Conservation (phyloP, 495 filamentous ascomycete species). For the Aspergillus carlsbadensis region DNA sequence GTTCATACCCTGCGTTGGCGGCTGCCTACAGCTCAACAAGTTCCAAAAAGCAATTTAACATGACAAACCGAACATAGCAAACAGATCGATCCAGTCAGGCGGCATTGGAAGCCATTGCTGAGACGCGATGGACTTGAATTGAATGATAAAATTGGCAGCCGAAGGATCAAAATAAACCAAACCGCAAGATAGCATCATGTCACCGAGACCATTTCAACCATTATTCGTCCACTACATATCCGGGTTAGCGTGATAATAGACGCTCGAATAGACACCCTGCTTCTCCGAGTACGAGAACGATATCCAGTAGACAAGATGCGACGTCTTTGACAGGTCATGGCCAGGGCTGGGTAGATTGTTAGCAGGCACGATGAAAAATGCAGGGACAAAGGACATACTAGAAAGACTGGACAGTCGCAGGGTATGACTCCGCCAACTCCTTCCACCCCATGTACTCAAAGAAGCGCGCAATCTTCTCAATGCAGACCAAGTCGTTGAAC, state of each 20-base stretch:
- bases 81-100: too few relatives aligned
- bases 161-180: too few relatives aligned
- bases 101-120: too few relatives aligned
- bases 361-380: neutral
- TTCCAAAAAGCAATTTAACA: too few relatives aligned
- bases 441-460: neutral
- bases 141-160: too few relatives aligned
- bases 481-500: neutral
- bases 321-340: neutral
- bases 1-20: too few relatives aligned
- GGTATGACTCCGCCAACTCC: neutral
- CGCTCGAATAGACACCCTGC: neutral
- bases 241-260: neutral
- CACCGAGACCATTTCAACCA: neutral
- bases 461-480: neutral
- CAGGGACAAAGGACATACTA: neutral
- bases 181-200: too few relatives aligned
- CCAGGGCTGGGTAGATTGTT: neutral
- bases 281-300: neutral
- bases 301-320: neutral
- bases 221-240: too few relatives aligned
- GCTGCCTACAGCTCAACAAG: too few relatives aligned
- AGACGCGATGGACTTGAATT: too few relatives aligned
- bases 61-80: too few relatives aligned
- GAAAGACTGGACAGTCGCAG: neutral